phyloP scores from a whole-genome alignment of 2,329 filamentous ascomycete species.

The Botrytis hyacinthi region DNA sequence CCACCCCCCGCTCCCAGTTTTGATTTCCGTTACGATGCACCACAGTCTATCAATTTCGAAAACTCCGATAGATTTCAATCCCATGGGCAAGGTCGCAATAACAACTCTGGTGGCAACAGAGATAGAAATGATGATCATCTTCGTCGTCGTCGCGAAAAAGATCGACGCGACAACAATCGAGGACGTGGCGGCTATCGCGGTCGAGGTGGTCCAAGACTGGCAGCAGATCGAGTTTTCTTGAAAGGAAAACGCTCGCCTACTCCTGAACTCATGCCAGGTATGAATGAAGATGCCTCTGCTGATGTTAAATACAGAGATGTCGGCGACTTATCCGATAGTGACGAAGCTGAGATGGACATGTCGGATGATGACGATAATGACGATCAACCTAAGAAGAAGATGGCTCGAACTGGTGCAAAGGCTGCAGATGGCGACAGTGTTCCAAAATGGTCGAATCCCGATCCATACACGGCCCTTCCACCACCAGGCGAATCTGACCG shows the following conservation, averaged over 20 bases:
- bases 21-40: constrained; percentile 37
- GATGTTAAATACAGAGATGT: constrained; percentile 52
- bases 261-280: constrained; percentile 39
- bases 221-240: constrained; percentile 39
- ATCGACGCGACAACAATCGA: constrained; percentile 18
- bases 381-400: constrained; percentile 46
- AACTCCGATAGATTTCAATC: constrained; percentile 30
- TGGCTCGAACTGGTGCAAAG: constrained; percentile 41
- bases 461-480: constrained; percentile 86
- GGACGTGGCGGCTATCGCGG: constrained; percentile 33
- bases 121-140: constrained; percentile 19
- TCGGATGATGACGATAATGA: constrained; percentile 45
- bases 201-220: constrained; percentile 33
- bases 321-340: constrained; percentile 61
- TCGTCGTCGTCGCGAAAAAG: neutral
- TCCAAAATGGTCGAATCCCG: constrained; percentile 93
- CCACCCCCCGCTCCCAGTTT: constrained; percentile 30
- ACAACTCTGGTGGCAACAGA: constrained; percentile 7
- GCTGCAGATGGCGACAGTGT: constrained; percentile 44
- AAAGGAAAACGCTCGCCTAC: constrained; percentile 40
- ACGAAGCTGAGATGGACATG: constrained; percentile 61
- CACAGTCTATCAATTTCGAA: constrained; percentile 33
- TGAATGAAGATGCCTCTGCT: constrained; percentile 35
- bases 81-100: constrained; percentile 30
- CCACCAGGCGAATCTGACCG: constrained; percentile 69